Evolutionary conservation across 2,329 filamentous ascomycete species (phyloP), one percentile per base, ranked within the genome.

Genomic region (Colletotrichum destructivum): DNA sequence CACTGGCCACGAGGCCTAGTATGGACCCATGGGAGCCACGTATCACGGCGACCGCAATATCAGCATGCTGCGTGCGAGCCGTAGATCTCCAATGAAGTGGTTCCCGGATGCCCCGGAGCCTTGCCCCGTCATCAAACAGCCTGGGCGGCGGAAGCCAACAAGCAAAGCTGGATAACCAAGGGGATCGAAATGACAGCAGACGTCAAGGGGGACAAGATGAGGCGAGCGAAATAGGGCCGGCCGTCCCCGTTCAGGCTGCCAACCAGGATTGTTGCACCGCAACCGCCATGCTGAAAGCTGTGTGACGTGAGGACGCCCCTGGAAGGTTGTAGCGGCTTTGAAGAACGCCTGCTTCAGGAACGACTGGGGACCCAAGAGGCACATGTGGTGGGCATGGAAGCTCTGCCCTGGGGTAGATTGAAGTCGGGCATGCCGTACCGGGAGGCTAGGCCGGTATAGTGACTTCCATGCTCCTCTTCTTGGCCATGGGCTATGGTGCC

Each of bases 271-370:
- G 13, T 13, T 44, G 35, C 56, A 56, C 55, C 23, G 44, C 49
- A 68, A 57, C 44, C 26, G 21, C 21, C 18, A 38, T 21, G 46
- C 9, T 59, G 44, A 44, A 52, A 47, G 51, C 64, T 59, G 64
- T 63, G 65, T 69, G 56, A 71, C 59, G 49, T 23, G 57, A 54
- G 40, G 38, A 55, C 21, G 38, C 49, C 49, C 42, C 51, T 52
- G 21, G 59, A 11, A 38, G 26, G 66, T 35, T 12, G 44, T 65
- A 56, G 35, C 65, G 59, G 52, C 57, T 52, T 63, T 62, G 65
- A 59, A 71, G 69, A 71, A 69, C 59, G 38, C 52, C 23, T 16
- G 23, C 61, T 68, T 46, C 23, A 60, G 40, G 21, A 55, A 56
- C 21, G n/a, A 46, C 46, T 9, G 16, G 23, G 21, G 66, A 23